Conservation (phyloP, 1,139 yeast genomes). For the Kurtzmaniella quercitrusa region DNA sequence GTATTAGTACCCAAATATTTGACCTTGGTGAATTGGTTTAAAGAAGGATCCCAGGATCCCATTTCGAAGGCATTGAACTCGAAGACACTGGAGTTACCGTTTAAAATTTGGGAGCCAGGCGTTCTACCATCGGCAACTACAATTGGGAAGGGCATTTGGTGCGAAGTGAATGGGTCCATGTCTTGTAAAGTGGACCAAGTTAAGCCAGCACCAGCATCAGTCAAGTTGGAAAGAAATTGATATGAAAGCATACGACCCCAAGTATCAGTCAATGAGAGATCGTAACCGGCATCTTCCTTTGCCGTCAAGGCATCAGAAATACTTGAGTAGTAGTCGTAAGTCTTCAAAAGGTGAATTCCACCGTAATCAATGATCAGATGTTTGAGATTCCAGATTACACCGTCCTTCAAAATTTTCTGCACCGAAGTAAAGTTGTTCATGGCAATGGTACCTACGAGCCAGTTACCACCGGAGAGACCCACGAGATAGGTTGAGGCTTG, state of each 20-base stretch:
- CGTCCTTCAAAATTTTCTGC: slow-evolving; percentile 48
- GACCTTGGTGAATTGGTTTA: slow-evolving; percentile 62
- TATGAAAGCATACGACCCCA: slow-evolving; percentile 88
- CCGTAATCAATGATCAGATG: slow-evolving; percentile 64
- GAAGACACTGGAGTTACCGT: slow-evolving; percentile 66
- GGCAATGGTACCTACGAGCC: slow-evolving; percentile 81
- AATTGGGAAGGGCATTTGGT: slow-evolving; percentile 80
- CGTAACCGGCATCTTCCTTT: slow-evolving; percentile 74
- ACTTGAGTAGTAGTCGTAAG: slow-evolving; percentile 51
- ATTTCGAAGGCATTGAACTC: slow-evolving; percentile 81
- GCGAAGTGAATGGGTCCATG: slow-evolving; percentile 48
- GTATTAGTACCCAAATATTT: slow-evolving; percentile 73
- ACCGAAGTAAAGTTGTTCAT: slow-evolving; percentile 79
- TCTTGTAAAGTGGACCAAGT: slow-evolving; percentile 63
- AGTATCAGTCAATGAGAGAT: slow-evolving; percentile 76
- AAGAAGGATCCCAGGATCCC: slow-evolving; percentile 85
- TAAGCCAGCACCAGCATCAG: slow-evolving; percentile 57
- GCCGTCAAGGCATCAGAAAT: slow-evolving; percentile 51
- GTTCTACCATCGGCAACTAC: slow-evolving; percentile 75
- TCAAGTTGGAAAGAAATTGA: slow-evolving; percentile 61
- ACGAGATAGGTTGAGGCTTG: slow-evolving; percentile 71
- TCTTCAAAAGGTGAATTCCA: slow-evolving; percentile 60
- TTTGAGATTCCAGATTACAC: slow-evolving; percentile 65
- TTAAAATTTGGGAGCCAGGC: slow-evolving; percentile 55
- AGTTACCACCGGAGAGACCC: slow-evolving; percentile 83